Evolutionary conservation across 441 rosid species (phyloP), one percentile per base, ranked within the genome.

Genomic region (Populus hybrid): DNA sequence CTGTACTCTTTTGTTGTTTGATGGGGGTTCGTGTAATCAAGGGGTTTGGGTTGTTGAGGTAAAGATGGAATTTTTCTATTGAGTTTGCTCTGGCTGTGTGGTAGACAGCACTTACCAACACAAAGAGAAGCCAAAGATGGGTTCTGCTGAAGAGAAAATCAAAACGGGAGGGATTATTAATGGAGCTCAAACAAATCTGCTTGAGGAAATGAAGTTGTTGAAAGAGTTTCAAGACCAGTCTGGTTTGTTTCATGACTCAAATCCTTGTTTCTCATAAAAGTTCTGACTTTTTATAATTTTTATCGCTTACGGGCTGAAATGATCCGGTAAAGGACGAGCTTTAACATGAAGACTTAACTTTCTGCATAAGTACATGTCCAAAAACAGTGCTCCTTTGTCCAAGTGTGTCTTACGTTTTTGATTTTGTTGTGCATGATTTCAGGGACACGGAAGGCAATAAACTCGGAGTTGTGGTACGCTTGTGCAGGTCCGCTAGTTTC

Each of bases 401-500:
- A 14, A 46, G 36, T 23, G 42, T 34, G 18, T 68, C 6, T 59
- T 30, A 59, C 59, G 32, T 61, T 76, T 38, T 46, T 74, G 38
- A 7, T 21, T 59, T 59, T 42, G 11, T 10, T 63, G 46, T 63
- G 42, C 36, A 4, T 14, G 69, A 67, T 82, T 79, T 77, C 89
- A 92, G 99, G 95, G 73, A 69, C 79, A 46, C 83, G 95, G 69
- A 95, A 88, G 88, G 80, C 88, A 16, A 90, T 95, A 40, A 92
- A 88, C 85, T 91, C 97, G 32, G 97, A 92, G 93, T 85, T 95
- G 53, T 95, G 99, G 99, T 92, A 95, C 77, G 97, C 98, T 35
- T 95, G 98, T 81, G 98, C 99, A n/a, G 99, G 99, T 63, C 99
- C 99, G 36, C 92, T 95, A 76, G 99, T 92, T 80, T 89, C 84